Evolutionary conservation across 352 stramenopile genomes (phyloP), one percentile per base, ranked within the genome.

Genomic region (Phytophthora pini): DNA sequence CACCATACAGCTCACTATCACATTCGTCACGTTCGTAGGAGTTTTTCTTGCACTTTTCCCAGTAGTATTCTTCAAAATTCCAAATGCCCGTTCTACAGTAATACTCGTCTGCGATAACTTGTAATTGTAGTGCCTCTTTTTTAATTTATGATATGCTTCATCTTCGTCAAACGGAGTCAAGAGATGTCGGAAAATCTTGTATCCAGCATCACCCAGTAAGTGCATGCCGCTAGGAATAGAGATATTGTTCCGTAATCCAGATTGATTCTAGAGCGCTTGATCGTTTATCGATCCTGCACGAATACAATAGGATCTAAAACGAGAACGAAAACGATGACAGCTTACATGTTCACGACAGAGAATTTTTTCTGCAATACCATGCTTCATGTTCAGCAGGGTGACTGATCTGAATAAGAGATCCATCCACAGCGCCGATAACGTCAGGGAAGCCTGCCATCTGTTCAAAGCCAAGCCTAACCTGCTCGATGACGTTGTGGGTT

Each of bases 321-420:
- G 17, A 20, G 56, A 74, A 2, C 55, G 26, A 41, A 74, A 74
- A 66, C 40, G 1, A 74, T 60, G 4, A 74, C 52, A 11, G 56
- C 56, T 57, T 74, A 60, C 1, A 61, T 32, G 27, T 74, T 74
- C 9, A 67, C 53, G 4, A 39, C 58, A 15, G 65, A 54, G 43
- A 57, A 58, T 0, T 15, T n/a, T 65, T 66, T 12, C 65, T 32
- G 27, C 48, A 69, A 40, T 69, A 74, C 55, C 58, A 69, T 5
- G 48, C 54, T 22, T 74, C 65, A 27, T 61, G 53, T 24, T 72
- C 39, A 9, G 20, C 3, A 9, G 39, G 36, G 36, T 13, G 36
- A 15, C 29, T 5, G 15, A 69, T 69, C 13, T 26, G 29, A 7
- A 65, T 47, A 15, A 63, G 54, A 9, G 50, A 66, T 10, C 31